These are phyloP conservation scores for Lachnellula arida DNA, from an alignment of 2,329 filamentous ascomycete genomes.

Conservation along the genomic window DNA sequence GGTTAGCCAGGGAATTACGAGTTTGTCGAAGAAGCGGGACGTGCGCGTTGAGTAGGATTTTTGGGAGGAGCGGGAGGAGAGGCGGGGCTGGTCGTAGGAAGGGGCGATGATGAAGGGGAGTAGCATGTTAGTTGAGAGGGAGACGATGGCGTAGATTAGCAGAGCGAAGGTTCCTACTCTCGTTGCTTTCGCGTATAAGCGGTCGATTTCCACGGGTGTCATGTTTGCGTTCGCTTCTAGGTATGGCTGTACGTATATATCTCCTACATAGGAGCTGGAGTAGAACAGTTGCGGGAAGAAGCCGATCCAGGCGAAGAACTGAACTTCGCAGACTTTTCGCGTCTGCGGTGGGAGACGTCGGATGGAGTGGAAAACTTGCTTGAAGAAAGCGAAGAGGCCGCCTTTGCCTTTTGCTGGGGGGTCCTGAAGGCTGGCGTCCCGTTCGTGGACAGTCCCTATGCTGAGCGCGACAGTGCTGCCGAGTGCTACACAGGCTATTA, in stretches of 20 bases:
- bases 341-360: constrained; percentile 77
- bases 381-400: constrained; percentile 75
- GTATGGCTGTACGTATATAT: constrained; percentile 84
- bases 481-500: constrained; percentile 74
- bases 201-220: constrained; percentile 68
- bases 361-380: constrained; percentile 70
- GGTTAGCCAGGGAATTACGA: constrained; percentile 79
- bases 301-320: constrained; percentile 86
- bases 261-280: constrained; percentile 87
- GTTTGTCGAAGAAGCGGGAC: constrained; percentile 45
- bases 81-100: constrained; percentile 53
- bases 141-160: constrained; percentile 81
- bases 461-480: constrained; percentile 66
- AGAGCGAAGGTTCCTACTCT: constrained; percentile 85
- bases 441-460: constrained; percentile 64
- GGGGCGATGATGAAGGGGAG: constrained; percentile 83
- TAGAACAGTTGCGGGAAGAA: constrained; percentile 97
- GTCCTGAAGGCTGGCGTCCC: constrained; percentile 73
- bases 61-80: constrained; percentile 15
- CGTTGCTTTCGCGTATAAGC: constrained; percentile 78
- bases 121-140: constrained; percentile 74
- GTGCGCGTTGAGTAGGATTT: constrained; percentile 27
- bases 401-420: constrained; percentile 52
- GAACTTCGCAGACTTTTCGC: constrained; percentile 72
- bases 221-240: constrained; percentile 75